A percentile compares a stretch with the other conserved stretches of the same genome.
Evolutionary conservation across 768 basidiomycete genomes (phyloP).

Genomic region (Cubamyces sp.): DNA sequence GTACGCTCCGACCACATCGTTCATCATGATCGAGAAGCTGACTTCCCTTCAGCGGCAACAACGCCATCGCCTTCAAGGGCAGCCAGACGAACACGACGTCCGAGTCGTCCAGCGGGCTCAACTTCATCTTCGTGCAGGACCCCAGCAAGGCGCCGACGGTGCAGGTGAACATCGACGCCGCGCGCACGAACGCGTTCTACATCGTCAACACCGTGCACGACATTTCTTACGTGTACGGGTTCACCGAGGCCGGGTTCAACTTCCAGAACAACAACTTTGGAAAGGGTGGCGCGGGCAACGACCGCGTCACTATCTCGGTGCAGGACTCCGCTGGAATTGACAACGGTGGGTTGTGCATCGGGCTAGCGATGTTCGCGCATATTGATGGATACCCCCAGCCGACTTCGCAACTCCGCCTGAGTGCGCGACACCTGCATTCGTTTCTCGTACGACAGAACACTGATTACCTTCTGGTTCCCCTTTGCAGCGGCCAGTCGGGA

Average conservation of each 20-base stretch:
- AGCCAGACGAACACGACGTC: slow-evolving; percentile 36
- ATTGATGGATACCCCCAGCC: no score
- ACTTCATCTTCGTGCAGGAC: slow-evolving; percentile 45
- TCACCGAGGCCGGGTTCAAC: slow-evolving; percentile 61
- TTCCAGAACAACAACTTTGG: slow-evolving; percentile 62
- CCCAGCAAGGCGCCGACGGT: slow-evolving; percentile 43
- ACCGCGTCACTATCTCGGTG: slow-evolving; percentile 54
- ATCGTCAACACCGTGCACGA: slow-evolving; percentile 66
- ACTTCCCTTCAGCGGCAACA: no score
- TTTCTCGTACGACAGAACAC: no score
- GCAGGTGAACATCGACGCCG: slow-evolving; percentile 53
- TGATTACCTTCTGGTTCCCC: no score
- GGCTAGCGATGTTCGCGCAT: no score
- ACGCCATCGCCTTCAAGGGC: slow-evolving; percentile 40
- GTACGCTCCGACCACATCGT: no score
- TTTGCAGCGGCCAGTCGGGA: no score
- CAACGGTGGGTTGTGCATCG: no score
- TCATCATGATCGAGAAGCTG: no score
- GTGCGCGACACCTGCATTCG: no score
- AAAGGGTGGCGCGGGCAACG: slow-evolving; percentile 53
- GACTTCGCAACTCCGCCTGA: no score
- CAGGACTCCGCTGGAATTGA: no score
- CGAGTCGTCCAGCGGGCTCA: slow-evolving; percentile 44
- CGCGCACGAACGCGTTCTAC: slow-evolving; percentile 61
- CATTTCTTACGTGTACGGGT: slow-evolving; percentile 55